Evolutionary conservation across 2,329 filamentous ascomycete species (phyloP).

Genomic region (Sclerotiophoma versabilis): DNA sequence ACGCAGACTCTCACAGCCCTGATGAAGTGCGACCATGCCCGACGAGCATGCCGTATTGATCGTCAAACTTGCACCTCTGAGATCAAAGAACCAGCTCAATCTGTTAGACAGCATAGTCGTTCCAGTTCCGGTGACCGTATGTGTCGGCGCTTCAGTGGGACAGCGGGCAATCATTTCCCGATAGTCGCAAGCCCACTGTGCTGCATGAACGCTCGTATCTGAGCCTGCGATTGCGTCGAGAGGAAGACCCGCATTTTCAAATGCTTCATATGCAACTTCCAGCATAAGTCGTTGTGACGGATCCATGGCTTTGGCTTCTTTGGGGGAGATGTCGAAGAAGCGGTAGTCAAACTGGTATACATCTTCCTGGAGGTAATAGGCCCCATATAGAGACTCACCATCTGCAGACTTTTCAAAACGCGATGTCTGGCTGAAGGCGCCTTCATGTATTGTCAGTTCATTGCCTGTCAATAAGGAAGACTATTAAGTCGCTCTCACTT

Average conservation of each 20-base stretch:
- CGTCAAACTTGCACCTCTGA: slow-evolving; percentile 44
- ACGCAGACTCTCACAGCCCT: slow-evolving; percentile 25
- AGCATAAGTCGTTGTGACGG: slow-evolving; percentile 26
- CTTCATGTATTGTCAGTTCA: too few species aligned
- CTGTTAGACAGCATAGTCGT: slow-evolving; percentile 31
- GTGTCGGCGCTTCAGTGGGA: too few species aligned
- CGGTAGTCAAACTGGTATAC: not conserved
- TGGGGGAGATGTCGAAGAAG: not conserved
- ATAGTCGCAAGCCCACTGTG: not conserved
- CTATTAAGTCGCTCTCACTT: too few species aligned
- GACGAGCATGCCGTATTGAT: slow-evolving; percentile 50
- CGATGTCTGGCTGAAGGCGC: too few species aligned
- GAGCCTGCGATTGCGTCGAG: not conserved
- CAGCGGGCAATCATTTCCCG: not conserved
- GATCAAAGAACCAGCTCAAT: slow-evolving; percentile 46
- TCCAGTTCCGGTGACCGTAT: not conserved
- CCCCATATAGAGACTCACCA: too few species aligned
- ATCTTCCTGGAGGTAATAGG: slow-evolving; percentile 10
- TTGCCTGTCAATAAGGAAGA: too few species aligned
- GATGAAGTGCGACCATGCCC: slow-evolving; percentile 26
- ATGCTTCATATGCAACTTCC: slow-evolving; percentile 24
- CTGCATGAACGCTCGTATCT: not conserved
- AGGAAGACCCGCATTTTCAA: slow-evolving; percentile 11
- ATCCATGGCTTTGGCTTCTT: not conserved
- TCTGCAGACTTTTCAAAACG: too few species aligned